phyloP scores from a whole-genome alignment of 2,329 filamentous ascomycete species.

The Cercospora nicotianae region DNA sequence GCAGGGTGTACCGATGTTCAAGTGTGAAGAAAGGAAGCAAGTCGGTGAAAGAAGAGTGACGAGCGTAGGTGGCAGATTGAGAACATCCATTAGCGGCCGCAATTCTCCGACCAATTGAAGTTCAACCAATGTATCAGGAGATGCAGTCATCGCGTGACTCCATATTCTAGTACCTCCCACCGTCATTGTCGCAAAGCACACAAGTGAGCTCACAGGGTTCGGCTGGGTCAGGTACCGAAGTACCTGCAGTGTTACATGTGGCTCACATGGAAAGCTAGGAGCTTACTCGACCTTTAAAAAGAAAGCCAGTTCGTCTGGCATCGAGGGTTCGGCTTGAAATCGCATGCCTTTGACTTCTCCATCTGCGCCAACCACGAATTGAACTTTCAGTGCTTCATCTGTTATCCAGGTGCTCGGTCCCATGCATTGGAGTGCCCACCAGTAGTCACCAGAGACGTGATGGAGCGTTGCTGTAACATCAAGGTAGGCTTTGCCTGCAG shows the following conservation, averaged over 20 bases:
- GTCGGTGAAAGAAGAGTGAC: constrained; percentile 2
- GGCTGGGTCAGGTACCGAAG: not conserved
- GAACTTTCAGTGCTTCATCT: constrained; percentile 17
- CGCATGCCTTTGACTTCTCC: constrained; percentile 19
- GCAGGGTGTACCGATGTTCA: not conserved
- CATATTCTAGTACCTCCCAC: not conserved
- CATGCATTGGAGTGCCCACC: constrained; percentile 15
- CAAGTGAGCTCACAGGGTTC: not conserved
- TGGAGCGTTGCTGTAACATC: constrained; percentile 11
- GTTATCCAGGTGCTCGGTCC: constrained; percentile 17
- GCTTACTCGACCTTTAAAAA: constrained; percentile 17
- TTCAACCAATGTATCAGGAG: not conserved
- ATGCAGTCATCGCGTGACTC: not conserved
- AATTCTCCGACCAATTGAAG: not conserved
- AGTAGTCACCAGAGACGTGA: constrained; percentile 19
- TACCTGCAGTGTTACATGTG: not conserved
- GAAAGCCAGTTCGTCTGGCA: constrained; percentile 17
- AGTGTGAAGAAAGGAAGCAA: constrained; percentile 7
- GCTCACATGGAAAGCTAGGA: not conserved
- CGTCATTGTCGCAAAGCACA: not conserved
- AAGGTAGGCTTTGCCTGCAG: constrained; percentile 3
- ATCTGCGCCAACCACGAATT: constrained; percentile 13
- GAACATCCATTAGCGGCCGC: constrained; percentile 2
- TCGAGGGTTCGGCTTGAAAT: constrained; percentile 14
- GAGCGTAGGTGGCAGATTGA: not conserved